Percentiles rank a stretch among this genome's conserved stretches.
These are phyloP conservation scores for Corynespora cassiicola DNA, from an alignment of 2,329 filamentous ascomycete species.

Conservation along the genomic window DNA sequence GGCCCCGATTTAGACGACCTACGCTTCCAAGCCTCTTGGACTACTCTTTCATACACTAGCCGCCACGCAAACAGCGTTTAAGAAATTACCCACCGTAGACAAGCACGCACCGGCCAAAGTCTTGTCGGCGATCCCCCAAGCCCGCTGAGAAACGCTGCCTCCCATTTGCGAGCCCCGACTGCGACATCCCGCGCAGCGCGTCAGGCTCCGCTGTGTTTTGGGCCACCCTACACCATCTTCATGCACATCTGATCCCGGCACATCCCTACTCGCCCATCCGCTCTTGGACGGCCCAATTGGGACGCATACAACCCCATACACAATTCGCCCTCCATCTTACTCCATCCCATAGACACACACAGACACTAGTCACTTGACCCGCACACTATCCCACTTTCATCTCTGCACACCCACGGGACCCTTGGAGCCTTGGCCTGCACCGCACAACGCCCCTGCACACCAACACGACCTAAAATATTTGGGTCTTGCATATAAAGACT, in stretches of 20 bases:
- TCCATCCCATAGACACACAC: slow-evolving; percentile 27
- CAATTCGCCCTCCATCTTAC: too few species aligned
- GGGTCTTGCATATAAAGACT: slow-evolving; percentile 2
- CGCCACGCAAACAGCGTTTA: slow-evolving; percentile 25
- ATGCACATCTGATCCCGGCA: slow-evolving; percentile 4
- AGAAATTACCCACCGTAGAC: slow-evolving; percentile 24
- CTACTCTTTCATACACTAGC: slow-evolving; percentile 25
- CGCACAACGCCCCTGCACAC: slow-evolving; percentile 7
- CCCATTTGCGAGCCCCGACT: too few species aligned
- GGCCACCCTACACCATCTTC: slow-evolving; percentile 2
- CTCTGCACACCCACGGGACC: slow-evolving; percentile 22
- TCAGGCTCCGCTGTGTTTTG: slow-evolving; percentile 18
- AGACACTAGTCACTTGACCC: slow-evolving; percentile 30
- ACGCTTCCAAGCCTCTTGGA: slow-evolving; percentile 30
- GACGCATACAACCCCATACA: slow-evolving; percentile 21
- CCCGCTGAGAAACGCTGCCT: slow-evolving; percentile 16
- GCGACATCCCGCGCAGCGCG: slow-evolving; percentile 40
- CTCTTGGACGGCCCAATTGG: slow-evolving; percentile 15
- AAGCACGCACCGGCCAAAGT: slow-evolving; percentile 27
- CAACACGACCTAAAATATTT: slow-evolving; percentile 1
- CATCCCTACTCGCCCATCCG: slow-evolving; percentile 1
- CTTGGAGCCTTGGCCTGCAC: slow-evolving; percentile 19
- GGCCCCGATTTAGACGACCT: slow-evolving; percentile 16
- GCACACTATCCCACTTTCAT: slow-evolving; percentile 29
- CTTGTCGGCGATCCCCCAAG: slow-evolving; percentile 20